These are phyloP conservation scores for Rhynchospora breviuscula DNA, from an alignment of 176 grass and related monocot genomes.

Conservation along the genomic window DNA sequence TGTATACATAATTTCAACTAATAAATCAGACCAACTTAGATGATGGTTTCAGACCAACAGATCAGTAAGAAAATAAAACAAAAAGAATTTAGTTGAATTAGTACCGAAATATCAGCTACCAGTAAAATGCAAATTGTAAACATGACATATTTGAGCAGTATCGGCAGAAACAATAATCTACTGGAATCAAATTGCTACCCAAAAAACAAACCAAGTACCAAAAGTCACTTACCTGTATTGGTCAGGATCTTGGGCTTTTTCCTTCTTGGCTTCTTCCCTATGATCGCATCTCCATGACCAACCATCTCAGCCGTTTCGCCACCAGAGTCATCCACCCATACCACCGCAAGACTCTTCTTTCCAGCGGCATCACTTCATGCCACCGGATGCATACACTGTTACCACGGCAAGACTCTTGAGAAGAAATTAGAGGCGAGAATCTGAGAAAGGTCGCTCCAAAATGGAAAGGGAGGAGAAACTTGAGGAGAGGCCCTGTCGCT, in stretches of 20 bases:
- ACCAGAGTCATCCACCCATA: no score
- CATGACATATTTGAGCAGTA: background rate
- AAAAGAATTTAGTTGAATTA: background rate
- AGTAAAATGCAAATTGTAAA: background rate
- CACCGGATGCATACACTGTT: no score
- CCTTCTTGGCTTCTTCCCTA: no score
- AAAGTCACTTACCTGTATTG: conserved; percentile 47
- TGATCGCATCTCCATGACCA: no score
- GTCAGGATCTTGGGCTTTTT: conserved; percentile 38
- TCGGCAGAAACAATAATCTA: background rate
- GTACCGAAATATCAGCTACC: background rate
- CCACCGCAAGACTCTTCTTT: no score
- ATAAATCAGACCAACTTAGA: background rate
- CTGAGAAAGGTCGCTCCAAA: no score
- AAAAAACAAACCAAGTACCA: background rate
- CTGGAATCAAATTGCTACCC: background rate
- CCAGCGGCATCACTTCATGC: no score
- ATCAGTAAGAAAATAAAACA: background rate
- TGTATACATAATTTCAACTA: background rate
- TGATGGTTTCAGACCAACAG: background rate
- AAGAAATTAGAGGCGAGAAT: no score
- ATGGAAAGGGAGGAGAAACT: no score
- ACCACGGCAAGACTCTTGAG: no score
- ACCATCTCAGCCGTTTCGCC: no score
- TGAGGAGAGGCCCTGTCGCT: no score